Evolutionary conservation across 345 rosid genomes (phyloP).

Genomic region (Eucalyptus polyanthemos): DNA sequence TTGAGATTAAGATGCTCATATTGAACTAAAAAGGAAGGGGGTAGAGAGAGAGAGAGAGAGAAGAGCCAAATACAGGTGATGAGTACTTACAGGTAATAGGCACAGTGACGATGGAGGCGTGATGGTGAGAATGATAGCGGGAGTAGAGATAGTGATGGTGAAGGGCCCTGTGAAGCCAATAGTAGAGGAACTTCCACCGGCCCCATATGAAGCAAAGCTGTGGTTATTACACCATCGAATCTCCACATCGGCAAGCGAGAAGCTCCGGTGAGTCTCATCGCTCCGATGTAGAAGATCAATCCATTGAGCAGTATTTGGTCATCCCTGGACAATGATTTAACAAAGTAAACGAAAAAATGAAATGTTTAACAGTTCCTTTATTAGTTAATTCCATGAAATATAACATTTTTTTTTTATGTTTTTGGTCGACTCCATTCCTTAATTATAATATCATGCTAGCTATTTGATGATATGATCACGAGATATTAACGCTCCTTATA

Average conservation of each 20-base stretch:
- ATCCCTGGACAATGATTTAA: slow-evolving; percentile 28
- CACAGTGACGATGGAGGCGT: slow-evolving; percentile 74
- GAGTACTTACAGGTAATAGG: slow-evolving; percentile 54
- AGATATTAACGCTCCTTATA: neutral
- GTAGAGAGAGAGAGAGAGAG: neutral
- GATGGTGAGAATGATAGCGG: slow-evolving; percentile 91
- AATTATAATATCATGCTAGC: neutral
- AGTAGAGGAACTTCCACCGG: slow-evolving; percentile 76
- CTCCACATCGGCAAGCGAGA: slow-evolving; percentile 53
- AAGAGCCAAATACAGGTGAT: neutral
- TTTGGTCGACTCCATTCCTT: neutral
- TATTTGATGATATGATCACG: neutral
- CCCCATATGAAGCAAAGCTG: slow-evolving; percentile 41
- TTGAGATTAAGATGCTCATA: neutral
- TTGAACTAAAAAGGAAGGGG: neutral
- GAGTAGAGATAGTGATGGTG: slow-evolving; percentile 85
- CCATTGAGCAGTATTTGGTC: slow-evolving; percentile 61
- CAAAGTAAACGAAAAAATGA: neutral
- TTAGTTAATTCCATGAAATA: neutral
- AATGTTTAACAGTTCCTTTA: neutral
- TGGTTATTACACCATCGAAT: slow-evolving; percentile 32
- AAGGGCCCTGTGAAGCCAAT: slow-evolving; percentile 75
- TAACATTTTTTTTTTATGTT: neutral
- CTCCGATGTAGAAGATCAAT: slow-evolving; percentile 19
- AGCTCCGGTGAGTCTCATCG: neutral